These are phyloP conservation scores for Sapria himalayana DNA, from an alignment of 345 rosid species.

Conservation along the genomic window DNA sequence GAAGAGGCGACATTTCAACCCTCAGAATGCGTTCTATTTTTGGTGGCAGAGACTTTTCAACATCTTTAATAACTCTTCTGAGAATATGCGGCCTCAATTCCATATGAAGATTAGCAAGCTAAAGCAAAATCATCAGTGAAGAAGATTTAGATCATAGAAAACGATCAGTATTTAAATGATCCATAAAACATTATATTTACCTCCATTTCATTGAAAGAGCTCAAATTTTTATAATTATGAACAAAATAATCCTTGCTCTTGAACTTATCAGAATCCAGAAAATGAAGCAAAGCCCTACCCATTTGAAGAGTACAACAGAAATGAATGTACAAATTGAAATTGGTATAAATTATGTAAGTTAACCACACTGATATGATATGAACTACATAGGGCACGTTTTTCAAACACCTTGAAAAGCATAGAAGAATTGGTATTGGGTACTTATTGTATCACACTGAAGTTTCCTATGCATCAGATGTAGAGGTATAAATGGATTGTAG, in stretches of 20 bases:
- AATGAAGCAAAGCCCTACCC: constrained; percentile 91
- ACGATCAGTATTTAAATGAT: constrained; percentile 2
- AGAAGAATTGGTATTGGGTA: too few species aligned
- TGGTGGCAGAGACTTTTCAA: constrained; percentile 97
- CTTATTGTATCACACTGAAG: too few species aligned
- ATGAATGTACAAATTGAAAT: too few species aligned
- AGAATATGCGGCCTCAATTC: constrained; percentile 97
- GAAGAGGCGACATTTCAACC: constrained; percentile 99
- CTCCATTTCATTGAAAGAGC: constrained; percentile 90
- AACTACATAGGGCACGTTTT: too few species aligned
- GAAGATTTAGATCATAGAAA: neutral
- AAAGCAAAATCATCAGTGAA: constrained; percentile 7
- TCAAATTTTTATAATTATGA: constrained; percentile 93
- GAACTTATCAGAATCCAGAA: constrained; percentile 84
- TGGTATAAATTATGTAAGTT: too few species aligned
- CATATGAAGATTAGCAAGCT: constrained; percentile 96
- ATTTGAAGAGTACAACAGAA: neutral
- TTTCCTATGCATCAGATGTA: too few species aligned
- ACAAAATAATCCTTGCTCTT: constrained; percentile 84
- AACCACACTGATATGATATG: too few species aligned
- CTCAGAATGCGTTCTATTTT: constrained; percentile 96
- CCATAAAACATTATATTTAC: constrained; percentile 14
- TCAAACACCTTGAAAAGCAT: too few species aligned
- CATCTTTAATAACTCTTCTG: constrained; percentile 95
- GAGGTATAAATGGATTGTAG: too few species aligned